Evolutionary conservation across 495 filamentous ascomycete genomes (phyloP), one percentile per base, ranked within the genome.

Genomic region (Hypoxylon crocopeplum): DNA sequence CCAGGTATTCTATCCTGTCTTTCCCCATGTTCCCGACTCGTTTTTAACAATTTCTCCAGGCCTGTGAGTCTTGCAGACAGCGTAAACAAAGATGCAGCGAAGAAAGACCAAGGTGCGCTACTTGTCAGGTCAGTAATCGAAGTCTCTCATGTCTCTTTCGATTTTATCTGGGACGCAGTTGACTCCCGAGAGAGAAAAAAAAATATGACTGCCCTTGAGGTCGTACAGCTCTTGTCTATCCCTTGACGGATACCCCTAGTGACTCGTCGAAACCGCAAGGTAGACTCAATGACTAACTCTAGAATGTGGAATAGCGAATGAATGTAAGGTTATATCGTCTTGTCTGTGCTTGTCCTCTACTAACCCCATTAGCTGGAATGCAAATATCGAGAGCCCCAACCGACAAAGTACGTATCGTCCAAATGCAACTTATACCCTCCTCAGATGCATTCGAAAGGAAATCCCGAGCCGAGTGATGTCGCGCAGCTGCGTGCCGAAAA

Each of bases 61-160:
- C 62, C 19, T 96, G 91, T 73, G 89, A 92, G 75, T 94, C 90
- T 22, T 96, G 91, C 69, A 81, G 91, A 42, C 78, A 82, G 39
- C 83, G 91, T 29, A 96, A 96, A 80, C 93, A 94, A 72, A 92
- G 90, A 76, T 96, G 91, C 70, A 91, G 94, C 69, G 91, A 96
- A 69, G 82, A 84, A 68, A 88, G 93, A 66, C 91, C 91, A 33
- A 86, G 86, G 71, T 96, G 91, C 84, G 67, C 76, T 56, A 75
- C 77, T n/a, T 82, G 73, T 69, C 77, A 78, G 55, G 61, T 64
- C 46, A 65, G 69, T 62, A 68, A 45, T 47, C 50, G 38, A 51
- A 50, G 25, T 38, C 49, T 50, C 30, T 37, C 34, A 41, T 51
- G 25, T 41, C 44, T 32, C 20, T 30, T 38, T 22, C 38, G 27